A percentile compares a stretch with the other conserved stretches of the same genome.
Evolutionary conservation across 805 yeast genomes (phyloP).

Genomic region (Teunomyces lycoperdinae): DNA sequence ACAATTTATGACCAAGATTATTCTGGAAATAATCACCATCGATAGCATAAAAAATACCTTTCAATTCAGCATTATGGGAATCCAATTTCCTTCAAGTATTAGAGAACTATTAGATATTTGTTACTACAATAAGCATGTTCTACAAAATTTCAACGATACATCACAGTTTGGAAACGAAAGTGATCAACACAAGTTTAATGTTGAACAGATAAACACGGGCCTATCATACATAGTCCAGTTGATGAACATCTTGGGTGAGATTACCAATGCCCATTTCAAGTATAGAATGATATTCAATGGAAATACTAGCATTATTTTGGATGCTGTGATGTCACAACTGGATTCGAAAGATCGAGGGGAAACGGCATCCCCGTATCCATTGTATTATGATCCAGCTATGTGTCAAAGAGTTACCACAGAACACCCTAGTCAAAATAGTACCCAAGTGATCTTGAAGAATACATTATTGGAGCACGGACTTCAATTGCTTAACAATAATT

Average conservation of each 20-base stretch:
- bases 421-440: conserved; percentile 2
- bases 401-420: conserved; percentile 17
- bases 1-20: conserved; percentile 11
- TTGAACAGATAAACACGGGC: conserved; percentile 32
- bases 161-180: conserved; percentile 5
- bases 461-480: conserved; percentile 33
- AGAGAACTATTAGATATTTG: conserved; percentile 28
- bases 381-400: conserved; percentile 22
- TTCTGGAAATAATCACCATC: conserved; percentile 28
- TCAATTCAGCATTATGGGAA: conserved; percentile 29
- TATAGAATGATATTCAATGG: conserved; percentile 27
- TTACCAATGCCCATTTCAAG: conserved; percentile 24
- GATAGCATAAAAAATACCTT: conserved; percentile 19
- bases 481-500: conserved; percentile 28
- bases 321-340: conserved; percentile 13
- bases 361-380: conserved; percentile 19
- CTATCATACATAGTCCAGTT: conserved; percentile 29
- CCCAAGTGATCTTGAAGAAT: conserved; percentile 12
- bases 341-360: not conserved
- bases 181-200: conserved; percentile 11
- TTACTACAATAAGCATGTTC: conserved; percentile 18
- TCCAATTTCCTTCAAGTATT: conserved; percentile 34
- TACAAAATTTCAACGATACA: not conserved
- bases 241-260: conserved; percentile 20
- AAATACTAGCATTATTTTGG: conserved; percentile 20